Evolutionary conservation across 768 basidiomycete species (phyloP).

Genomic region (Amanita polypyramis): DNA sequence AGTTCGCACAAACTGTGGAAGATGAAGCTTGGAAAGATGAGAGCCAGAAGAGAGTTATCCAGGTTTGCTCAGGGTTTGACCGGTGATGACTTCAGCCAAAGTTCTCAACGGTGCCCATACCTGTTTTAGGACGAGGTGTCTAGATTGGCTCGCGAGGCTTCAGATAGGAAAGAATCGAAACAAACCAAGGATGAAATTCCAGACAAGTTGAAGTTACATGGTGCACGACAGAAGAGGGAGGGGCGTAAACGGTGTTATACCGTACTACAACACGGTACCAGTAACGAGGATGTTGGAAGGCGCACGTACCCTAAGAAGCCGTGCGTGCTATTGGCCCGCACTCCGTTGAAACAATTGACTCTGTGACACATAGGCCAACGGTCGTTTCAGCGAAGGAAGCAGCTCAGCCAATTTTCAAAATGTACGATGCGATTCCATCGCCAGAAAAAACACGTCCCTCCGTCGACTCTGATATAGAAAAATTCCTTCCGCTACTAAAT

Average conservation of each 20-base stretch:
- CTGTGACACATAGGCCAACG: constrained; percentile 34
- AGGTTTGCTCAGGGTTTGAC: constrained; percentile 29
- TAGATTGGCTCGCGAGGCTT: constrained; percentile 33
- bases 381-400: constrained; percentile 43
- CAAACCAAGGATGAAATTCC: constrained; percentile 7
- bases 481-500: constrained; percentile 67
- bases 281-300: not conserved
- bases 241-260: constrained; percentile 39
- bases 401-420: constrained; percentile 36
- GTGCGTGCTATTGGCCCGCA: not conserved
- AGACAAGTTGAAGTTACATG: constrained; percentile 10
- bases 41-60: constrained; percentile 42
- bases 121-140: constrained; percentile 44
- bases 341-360: not conserved
- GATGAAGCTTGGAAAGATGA: constrained; percentile 57
- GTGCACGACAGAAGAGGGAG: constrained; percentile 22
- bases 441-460: constrained; percentile 17
- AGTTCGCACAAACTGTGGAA: constrained; percentile 76
- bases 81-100: not conserved
- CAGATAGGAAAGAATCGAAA: constrained; percentile 13
- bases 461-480: constrained; percentile 50
- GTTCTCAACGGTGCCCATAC: not conserved
- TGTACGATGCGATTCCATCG: constrained; percentile 64
- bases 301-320: not conserved
- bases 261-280: constrained; percentile 27